Base-by-base conservation (phyloP, 2,329 filamentous ascomycete genomes). In the Microdochium trichocladiopsis region DNA sequence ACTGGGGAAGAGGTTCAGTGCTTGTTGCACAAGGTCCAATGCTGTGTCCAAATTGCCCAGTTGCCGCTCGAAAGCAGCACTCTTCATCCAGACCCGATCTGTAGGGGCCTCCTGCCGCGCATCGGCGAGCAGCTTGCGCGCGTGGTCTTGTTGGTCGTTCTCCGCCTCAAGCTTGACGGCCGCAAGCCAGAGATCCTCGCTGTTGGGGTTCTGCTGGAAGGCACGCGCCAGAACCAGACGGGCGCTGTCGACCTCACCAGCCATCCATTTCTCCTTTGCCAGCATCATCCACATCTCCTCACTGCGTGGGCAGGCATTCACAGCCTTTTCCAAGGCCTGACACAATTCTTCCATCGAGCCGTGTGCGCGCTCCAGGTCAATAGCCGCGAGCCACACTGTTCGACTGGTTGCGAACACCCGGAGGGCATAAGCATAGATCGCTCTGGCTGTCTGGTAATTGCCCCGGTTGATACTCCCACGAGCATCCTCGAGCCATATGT, bases 71-170 rank as follows among this genome's bases (percentile, higher is more conserved):
- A 96, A 96, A 0, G 91, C 89, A 11, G 94, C 90, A 61, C 88
- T 93, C 73, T 96, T 96, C 76, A 95, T 94, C 87, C 92, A 99
- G 8, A 99, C 92, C 48, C 94, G 88, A 64, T 97, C 94, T 0
- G 94, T 99, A 2, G 92, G 90, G 1, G 94, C 92, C 67, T 96
- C 88, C 53, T 88, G 83, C 51, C 94, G 84, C 22, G 94, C 94
- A 12, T 88, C 87, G 51, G 84, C 82, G 37, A 99, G 79, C 23
- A 99, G 82, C 55, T 87, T 82, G 47, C 92, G 80, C 1, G 94
- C 94, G 64, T 94, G 84, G 36, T 91, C 87, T 41, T 83, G 85
- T 62, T 95, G 84, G 45, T 85, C 82, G 55, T 90, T 93, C 63
- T 97, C 92, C 1, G 94, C 90, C 70, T 99, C 94, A 25, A 99